Evolutionary conservation across 768 basidiomycete species (phyloP), one percentile per base, ranked within the genome.

Genomic region (Dacryopinax spathularia): DNA sequence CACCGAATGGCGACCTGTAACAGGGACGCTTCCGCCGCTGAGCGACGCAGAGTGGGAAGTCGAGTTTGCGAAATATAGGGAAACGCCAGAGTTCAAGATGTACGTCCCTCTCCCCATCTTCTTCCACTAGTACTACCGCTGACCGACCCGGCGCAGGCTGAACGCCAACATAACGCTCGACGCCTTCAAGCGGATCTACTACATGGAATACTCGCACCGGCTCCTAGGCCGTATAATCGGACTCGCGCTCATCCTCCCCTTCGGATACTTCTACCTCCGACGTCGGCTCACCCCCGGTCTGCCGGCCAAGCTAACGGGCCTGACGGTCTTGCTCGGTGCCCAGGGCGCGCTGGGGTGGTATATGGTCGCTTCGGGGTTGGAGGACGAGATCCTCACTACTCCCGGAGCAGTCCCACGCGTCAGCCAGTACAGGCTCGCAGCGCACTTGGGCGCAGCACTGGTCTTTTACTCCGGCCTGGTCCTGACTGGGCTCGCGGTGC

Each of bases 161-260:
- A 99, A 99, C 73, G 87, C 90, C 65, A 84, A 86, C 10, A 93
- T 96, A 63, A 84, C 85, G 33, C 75, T 98, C 63, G 79, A 85
- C 31, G 88, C 97, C 70, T 99, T 99, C 79, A 98, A 99, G 74
- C 81, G 82, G 65, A 98, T 99, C 65, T 99, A 93, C 75, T 88
- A 87, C 76, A 94, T 93, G 95, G 96, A 99, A 80, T 99, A 93
- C 91, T 83, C 84, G 4, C 96, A 99, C 75, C 89, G 96, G 41
- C 76, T 95, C 62, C 84, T 97, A 61, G 96, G 96, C 9, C 90
- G 96, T 64, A 72, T 92, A 67, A 84, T 91, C 66, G 90, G 89
- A 37, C 65, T 89, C 61, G 82, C 83, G 39, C 97, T 98, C 75
- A 82, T 97, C 70, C 78, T 85, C 33, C 93, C 94, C 16, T 78